Conservation (phyloP, 768 basidiomycete species). For the Termitomyces sp. region DNA sequence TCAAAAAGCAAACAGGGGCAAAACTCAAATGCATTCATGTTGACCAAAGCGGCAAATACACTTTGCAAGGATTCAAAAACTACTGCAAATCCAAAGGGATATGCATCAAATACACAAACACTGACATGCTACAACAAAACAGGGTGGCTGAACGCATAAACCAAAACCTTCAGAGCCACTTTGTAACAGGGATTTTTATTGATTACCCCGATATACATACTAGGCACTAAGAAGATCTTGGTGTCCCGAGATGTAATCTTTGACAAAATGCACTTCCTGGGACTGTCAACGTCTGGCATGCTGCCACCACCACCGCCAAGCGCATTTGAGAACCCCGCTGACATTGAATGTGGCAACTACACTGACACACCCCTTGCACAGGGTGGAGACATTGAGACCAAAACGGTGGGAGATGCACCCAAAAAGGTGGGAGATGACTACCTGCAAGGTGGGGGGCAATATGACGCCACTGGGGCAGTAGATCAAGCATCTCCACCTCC, state of each 20-base stretch:
- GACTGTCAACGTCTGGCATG: not conserved
- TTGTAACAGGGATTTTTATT: slow-evolving; percentile 16
- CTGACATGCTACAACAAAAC: slow-evolving; percentile 31
- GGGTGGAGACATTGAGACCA: no score
- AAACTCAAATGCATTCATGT: not conserved
- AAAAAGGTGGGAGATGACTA: no score
- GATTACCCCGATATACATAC: slow-evolving; percentile 29
- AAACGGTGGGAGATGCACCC: no score
- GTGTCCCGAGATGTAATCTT: slow-evolving; percentile 23
- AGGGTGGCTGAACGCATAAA: slow-evolving; percentile 39
- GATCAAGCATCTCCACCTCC: no score
- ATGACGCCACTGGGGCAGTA: no score
- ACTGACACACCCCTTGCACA: no score
- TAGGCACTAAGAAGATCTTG: slow-evolving; percentile 15
- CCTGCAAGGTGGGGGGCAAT: no score
- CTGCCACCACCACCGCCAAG: no score
- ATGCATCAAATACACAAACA: not conserved
- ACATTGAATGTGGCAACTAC: no score
- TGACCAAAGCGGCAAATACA: not conserved
- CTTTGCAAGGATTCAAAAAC: not conserved
- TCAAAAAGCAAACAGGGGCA: not conserved
- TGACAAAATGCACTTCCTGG: slow-evolving; percentile 26
- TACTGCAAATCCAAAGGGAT: not conserved
- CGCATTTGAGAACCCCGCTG: no score
- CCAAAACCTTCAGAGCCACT: slow-evolving; percentile 20